Conservation (phyloP, 768 basidiomycete genomes). For the Tricholoma matsutake region DNA sequence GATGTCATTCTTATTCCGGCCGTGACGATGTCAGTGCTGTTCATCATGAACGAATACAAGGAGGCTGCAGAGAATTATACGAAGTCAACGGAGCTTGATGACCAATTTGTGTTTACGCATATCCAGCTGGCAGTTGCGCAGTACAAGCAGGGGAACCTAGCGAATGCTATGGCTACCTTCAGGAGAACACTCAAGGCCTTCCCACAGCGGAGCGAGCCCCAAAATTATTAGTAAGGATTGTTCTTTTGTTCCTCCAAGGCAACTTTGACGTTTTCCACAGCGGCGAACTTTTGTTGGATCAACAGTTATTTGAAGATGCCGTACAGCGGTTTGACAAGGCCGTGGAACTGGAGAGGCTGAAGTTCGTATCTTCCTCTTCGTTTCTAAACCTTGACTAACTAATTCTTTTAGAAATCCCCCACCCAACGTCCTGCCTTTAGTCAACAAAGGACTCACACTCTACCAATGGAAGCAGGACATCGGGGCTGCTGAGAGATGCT, state of each 20-base stretch:
- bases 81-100: slow-evolving; percentile 84
- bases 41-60: slow-evolving; percentile 89
- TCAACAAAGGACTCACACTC: slow-evolving; percentile 96
- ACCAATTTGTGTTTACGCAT: slow-evolving; percentile 91
- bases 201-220: slow-evolving; percentile 84
- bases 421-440: slow-evolving; percentile 87
- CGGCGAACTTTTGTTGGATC: slow-evolving; percentile 92
- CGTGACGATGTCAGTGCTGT: slow-evolving; percentile 57
- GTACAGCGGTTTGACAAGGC: slow-evolving; percentile 92
- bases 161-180: slow-evolving; percentile 89
- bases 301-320: slow-evolving; percentile 82
- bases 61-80: slow-evolving; percentile 89
- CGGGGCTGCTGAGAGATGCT: slow-evolving; percentile 75
- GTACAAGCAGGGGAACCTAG: slow-evolving; percentile 82
- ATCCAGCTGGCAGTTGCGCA: slow-evolving; percentile 97
- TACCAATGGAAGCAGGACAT: slow-evolving; percentile 97
- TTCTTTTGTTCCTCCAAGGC: neutral
- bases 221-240: slow-evolving; percentile 85
- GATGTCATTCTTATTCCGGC: neutral
- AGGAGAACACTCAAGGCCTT: slow-evolving; percentile 79
- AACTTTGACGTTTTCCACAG: slow-evolving; percentile 36
- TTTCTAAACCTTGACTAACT: neutral
- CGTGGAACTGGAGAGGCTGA: slow-evolving; percentile 79
- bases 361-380: slow-evolving; percentile 39
- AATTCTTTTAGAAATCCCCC: slow-evolving; percentile 27